Evolutionary conservation across 805 yeast genomes (phyloP).

Genomic region (Naumovozyma baii): DNA sequence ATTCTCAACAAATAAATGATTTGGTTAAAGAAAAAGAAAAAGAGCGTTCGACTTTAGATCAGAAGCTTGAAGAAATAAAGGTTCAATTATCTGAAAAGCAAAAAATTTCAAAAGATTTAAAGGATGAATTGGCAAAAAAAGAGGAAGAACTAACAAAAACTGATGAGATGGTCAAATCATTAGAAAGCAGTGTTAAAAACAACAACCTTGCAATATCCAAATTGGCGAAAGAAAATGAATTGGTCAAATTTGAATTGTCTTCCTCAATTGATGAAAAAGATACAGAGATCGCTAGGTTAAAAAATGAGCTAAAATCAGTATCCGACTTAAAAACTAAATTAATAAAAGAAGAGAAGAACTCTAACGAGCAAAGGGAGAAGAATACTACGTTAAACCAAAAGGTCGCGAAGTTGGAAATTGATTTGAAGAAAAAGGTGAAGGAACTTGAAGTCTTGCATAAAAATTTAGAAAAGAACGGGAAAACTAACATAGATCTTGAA

Average conservation of each 20-base stretch:
- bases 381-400: neutral
- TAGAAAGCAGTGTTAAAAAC: constrained; percentile 1
- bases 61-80: neutral
- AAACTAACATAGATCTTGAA: neutral
- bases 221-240: neutral
- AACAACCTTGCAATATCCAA: neutral
- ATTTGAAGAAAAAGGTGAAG: neutral
- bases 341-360: neutral
- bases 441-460: neutral
- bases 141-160: constrained; percentile 3
- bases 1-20: neutral
- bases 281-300: neutral
- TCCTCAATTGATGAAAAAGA: neutral
- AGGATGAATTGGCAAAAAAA: constrained; percentile 1
- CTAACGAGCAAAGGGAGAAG: neutral
- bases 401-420: neutral
- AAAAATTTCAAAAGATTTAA: constrained; percentile 2
- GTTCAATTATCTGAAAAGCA: neutral
- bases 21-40: neutral
- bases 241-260: neutral
- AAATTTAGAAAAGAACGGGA: neutral
- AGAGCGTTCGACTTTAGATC: neutral
- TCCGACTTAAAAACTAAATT: neutral
- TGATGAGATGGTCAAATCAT: constrained; percentile 5
- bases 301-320: neutral